Base-by-base conservation (phyloP, 352 stramenopile species). In the Thraustotheca clavata region DNA sequence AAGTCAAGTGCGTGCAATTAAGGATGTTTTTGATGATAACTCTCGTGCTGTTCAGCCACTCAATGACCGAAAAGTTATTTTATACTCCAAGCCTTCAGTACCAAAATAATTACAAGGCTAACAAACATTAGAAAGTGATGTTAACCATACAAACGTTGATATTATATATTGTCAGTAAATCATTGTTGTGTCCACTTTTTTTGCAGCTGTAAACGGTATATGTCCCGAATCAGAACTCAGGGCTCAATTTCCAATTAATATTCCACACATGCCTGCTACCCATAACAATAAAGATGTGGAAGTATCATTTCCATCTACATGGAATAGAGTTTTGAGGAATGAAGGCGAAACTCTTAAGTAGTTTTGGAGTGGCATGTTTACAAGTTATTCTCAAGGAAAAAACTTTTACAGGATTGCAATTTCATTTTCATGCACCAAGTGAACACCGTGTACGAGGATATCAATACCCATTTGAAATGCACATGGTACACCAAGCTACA, bases 1-100 rank as follows among this genome's bases (percentile, higher is more conserved):
- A 2, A 71, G 72, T 43, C 80, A 90, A 65, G 65, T 90, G n/a
- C 66, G 74, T 20, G 48, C 54, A 4, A 87, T 75, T 68, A 62
- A 72, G 16, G 70, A 73, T 33, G 67, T 90, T 9, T 62, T 71
- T 11, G 14, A 32, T 1, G 69, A 70, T 9, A 90, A 87, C 65
- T 75, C 76, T 4, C 76, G 80, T 12, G 49, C 62, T 4, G 63
- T 77, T 29, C 79, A 87, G 62, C 57, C 73, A 29, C 73, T 84
- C 20, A 54, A 54, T 20, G 57, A 46, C 8, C 57, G 57, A n/a
- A 32, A 12, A 1, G 55, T 62, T 6, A 62, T 41, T 24, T 57
- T 62, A 22, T 50, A 43, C 38, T 16, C 38, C 38, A n/a, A n/a
- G n/a, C n/a, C n/a, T n/a, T n/a, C n/a, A n/a, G n/a, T n/a, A n/a